These are phyloP conservation scores for Choiromyces venosus DNA, from an alignment of 495 filamentous ascomycete species.

Conservation along the genomic window DNA sequence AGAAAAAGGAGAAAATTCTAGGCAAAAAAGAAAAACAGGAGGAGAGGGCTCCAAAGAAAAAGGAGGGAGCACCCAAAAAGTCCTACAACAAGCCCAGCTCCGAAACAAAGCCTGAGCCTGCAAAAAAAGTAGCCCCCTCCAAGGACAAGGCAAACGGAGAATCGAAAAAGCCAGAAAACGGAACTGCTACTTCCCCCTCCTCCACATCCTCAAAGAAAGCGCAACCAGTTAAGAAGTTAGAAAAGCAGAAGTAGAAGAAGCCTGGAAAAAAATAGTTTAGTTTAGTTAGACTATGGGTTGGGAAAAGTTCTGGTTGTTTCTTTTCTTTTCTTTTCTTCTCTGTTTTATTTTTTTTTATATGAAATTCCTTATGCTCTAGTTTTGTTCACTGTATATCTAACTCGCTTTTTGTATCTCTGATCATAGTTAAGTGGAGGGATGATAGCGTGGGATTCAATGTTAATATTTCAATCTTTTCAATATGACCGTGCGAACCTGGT, in stretches of 20 bases:
- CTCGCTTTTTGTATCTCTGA: background rate
- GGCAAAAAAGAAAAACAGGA: conserved; percentile 34
- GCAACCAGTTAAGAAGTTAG: background rate
- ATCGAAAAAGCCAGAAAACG: too few relatives aligned
- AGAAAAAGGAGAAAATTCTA: conserved; percentile 45
- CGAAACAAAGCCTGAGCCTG: conserved; percentile 8
- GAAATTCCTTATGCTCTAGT: conserved; percentile 21
- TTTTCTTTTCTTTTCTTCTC: conserved; percentile 32
- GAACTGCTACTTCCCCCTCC: too few relatives aligned
- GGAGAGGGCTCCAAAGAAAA: conserved; percentile 7
- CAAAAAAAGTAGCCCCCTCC: conserved; percentile 19
- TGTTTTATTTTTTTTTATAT: conserved; percentile 40
- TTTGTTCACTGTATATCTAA: conserved; percentile 25
- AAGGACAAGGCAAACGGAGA: conserved; percentile 9
- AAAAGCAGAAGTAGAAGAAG: conserved; percentile 23
- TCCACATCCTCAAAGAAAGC: background rate
- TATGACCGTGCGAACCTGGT: background rate
- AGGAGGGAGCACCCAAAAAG: conserved; percentile 10
- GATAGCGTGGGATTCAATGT: background rate
- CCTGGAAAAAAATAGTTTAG: conserved; percentile 41
- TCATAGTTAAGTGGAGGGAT: background rate
- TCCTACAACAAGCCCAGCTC: conserved; percentile 14
- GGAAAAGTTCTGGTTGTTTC: conserved; percentile 12
- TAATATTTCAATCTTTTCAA: background rate
- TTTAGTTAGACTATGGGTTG: conserved; percentile 12